Conservation (phyloP, 169 alveolate species). For the Condylostoma magnum region DNA sequence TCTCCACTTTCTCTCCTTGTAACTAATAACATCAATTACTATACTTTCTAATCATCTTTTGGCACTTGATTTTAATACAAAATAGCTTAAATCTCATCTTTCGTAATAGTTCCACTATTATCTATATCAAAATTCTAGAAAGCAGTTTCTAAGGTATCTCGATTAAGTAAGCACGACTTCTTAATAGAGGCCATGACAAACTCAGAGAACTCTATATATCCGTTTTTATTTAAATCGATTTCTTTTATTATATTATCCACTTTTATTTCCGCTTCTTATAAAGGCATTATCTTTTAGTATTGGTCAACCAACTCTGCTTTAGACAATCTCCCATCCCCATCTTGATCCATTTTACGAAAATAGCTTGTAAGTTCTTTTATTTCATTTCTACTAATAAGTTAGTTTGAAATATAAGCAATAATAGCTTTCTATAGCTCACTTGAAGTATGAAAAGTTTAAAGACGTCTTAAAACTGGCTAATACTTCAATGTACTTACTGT, state of each 20-base stretch:
- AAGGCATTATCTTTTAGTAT: slow-evolving; percentile 5
- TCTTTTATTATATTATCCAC: slow-evolving; percentile 14
- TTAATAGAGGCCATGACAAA: slow-evolving; percentile 93
- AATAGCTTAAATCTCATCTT: slow-evolving; percentile 47
- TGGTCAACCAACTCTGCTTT: slow-evolving; percentile 38
- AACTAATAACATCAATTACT: slow-evolving; percentile 36
- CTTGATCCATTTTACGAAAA: slow-evolving; percentile 36
- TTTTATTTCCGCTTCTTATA: slow-evolving; percentile 24
- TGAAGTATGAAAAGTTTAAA: no score
- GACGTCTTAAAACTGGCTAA: no score
- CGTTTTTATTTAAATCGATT: slow-evolving; percentile 33
- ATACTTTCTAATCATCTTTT: slow-evolving; percentile 26
- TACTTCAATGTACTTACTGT: no score
- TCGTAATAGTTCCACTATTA: slow-evolving; percentile 83
- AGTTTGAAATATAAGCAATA: no score
- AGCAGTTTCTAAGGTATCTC: slow-evolving; percentile 87
- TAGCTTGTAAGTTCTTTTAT: slow-evolving; percentile 36
- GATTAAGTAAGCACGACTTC: slow-evolving; percentile 77
- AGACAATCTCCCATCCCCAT: slow-evolving; percentile 41
- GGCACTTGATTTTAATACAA: slow-evolving; percentile 8
- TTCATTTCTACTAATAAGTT: no score
- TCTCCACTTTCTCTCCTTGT: slow-evolving; percentile 36
- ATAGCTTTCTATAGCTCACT: no score
- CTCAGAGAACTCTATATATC: slow-evolving; percentile 88
- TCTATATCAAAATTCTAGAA: slow-evolving; percentile 91